Conservation (phyloP, 2,329 filamentous ascomycete species). For the Fonsecaea multimorphosa region DNA sequence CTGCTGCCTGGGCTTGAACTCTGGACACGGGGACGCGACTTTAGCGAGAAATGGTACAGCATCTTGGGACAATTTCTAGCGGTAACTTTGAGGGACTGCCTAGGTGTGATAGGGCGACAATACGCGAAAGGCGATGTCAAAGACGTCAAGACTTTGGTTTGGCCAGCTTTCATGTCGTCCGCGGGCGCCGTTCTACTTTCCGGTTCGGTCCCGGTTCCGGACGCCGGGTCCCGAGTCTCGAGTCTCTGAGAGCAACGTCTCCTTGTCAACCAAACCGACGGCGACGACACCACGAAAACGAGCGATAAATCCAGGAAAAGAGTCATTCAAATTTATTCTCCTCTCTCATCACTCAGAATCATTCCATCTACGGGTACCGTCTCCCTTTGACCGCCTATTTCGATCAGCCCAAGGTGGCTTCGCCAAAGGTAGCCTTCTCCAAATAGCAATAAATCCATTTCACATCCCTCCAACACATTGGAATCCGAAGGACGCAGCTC, state of each 20-base stretch:
- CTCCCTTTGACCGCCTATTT: not conserved
- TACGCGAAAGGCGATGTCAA: not conserved
- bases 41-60: not conserved
- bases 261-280: not conserved
- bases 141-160: not conserved
- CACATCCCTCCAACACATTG: not conserved
- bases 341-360: not conserved
- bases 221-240: not conserved
- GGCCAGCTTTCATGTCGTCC: too few species aligned
- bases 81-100: not conserved
- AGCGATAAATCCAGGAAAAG: not conserved
- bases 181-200: not conserved
- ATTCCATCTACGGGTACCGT: not conserved
- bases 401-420: not conserved
- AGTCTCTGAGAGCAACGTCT: too few species aligned
- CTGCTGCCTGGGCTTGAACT: not conserved
- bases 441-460: not conserved
- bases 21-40: not conserved
- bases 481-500: not conserved
- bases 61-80: not conserved
- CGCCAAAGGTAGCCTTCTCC: not conserved
- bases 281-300: not conserved
- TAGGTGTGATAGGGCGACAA: slow-evolving; percentile 1
- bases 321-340: not conserved
- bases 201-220: not conserved